Percentiles rank a stretch among this genome's conserved stretches.
Conservation (phyloP, 305 asterid species). For the Ilex paraguariensis region DNA sequence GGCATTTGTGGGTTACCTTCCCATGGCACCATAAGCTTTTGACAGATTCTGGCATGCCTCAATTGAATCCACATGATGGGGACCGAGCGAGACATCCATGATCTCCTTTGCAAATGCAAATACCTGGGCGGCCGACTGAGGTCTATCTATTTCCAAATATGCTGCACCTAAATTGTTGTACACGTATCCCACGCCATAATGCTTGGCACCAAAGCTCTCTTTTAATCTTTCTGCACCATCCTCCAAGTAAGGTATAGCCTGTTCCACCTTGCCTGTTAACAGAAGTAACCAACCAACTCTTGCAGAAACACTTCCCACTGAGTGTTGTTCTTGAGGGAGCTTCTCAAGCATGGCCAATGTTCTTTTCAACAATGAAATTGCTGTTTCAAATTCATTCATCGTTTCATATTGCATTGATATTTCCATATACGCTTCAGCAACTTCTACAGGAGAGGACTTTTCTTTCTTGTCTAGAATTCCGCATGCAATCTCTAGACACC, state of each 20-base stretch:
- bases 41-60: constrained; percentile 85
- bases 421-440: constrained; percentile 71
- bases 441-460: constrained; percentile 44
- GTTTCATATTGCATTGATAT: constrained; percentile 73
- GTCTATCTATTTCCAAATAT: constrained; percentile 78
- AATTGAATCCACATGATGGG: constrained; percentile 78
- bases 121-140: constrained; percentile 90
- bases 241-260: constrained; percentile 73
- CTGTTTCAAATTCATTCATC: constrained; percentile 78
- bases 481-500: constrained; percentile 66
- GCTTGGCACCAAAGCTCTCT: constrained; percentile 88
- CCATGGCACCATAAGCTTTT: constrained; percentile 83
- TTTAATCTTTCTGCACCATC: constrained; percentile 90
- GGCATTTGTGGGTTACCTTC: constrained; percentile 43
- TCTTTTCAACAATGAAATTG: constrained; percentile 58
- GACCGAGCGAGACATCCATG: constrained; percentile 90
- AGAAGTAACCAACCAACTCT: constrained; percentile 86
- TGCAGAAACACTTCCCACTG: constrained; percentile 81
- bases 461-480: constrained; percentile 65
- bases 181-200: constrained; percentile 77
- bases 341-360: constrained; percentile 59
- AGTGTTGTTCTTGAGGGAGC: constrained; percentile 82
- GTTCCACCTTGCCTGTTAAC: constrained; percentile 69
- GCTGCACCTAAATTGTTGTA: constrained; percentile 93
- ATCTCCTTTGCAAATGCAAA: constrained; percentile 90